Percentiles rank a stretch among this genome's conserved stretches.
Evolutionary conservation across 495 filamentous ascomycete genomes (phyloP).

Genomic region (Penicillium roqueforti): DNA sequence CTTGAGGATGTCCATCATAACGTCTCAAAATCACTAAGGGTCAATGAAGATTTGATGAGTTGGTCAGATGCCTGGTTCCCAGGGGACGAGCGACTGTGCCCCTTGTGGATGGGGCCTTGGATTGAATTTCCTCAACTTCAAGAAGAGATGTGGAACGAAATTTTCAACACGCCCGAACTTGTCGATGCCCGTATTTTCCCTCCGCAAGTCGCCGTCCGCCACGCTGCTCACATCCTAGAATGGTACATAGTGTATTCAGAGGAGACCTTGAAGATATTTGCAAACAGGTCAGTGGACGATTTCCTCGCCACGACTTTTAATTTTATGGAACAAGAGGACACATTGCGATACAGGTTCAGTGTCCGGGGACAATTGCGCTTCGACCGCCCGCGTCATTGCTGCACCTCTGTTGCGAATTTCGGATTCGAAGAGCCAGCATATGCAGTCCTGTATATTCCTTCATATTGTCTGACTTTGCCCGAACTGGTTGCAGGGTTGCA

Average conservation of each 20-base stretch:
- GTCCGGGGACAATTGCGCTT: not conserved
- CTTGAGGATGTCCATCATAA: not conserved
- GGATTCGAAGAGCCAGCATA: not conserved
- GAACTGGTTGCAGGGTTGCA: slow-evolving; percentile 2
- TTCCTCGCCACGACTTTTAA: slow-evolving; percentile 15
- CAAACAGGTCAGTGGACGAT: slow-evolving; percentile 17
- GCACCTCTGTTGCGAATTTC: not conserved
- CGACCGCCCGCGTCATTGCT: not conserved
- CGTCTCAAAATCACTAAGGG: not conserved
- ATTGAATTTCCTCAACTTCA: slow-evolving; percentile 13
- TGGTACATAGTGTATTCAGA: slow-evolving; percentile 17
- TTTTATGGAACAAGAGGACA: slow-evolving; percentile 8
- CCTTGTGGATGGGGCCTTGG: not conserved
- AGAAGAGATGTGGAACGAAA: slow-evolving; percentile 19
- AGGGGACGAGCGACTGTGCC: not conserved
- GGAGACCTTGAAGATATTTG: slow-evolving; percentile 13
- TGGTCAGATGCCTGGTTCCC: not conserved
- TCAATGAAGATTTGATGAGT: not conserved
- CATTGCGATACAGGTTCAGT: slow-evolving; percentile 7
- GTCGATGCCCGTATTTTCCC: slow-evolving; percentile 12
- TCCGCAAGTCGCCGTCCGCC: slow-evolving; percentile 8
- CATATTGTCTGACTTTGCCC: not conserved
- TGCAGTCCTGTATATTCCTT: not conserved
- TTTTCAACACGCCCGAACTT: slow-evolving; percentile 7
- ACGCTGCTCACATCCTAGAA: slow-evolving; percentile 9